These are phyloP conservation scores for Pseudogymnoascus sp. DNA, from an alignment of 2,329 filamentous ascomycete species.

Conservation along the genomic window DNA sequence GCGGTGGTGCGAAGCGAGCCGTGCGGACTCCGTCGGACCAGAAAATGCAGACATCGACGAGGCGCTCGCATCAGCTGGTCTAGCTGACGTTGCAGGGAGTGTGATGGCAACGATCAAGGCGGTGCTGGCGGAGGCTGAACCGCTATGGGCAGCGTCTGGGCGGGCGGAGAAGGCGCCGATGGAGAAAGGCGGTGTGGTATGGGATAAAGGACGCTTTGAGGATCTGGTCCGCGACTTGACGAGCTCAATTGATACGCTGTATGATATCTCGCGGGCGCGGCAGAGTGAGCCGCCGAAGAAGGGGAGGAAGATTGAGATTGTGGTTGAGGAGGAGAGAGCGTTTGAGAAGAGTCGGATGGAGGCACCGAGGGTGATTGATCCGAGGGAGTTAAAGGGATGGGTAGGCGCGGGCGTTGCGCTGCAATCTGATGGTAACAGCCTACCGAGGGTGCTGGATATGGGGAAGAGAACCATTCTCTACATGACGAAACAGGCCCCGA, in stretches of 20 bases:
- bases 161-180: conserved; percentile 36
- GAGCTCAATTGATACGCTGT: conserved; percentile 69
- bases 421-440: neutral
- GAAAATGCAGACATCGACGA: conserved; percentile 52
- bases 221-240: conserved; percentile 68
- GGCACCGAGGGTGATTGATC: conserved; percentile 52
- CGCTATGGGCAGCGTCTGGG: conserved; percentile 57
- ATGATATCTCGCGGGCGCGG: conserved; percentile 63
- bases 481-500: conserved; percentile 1
- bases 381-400: conserved; percentile 20
- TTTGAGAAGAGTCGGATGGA: conserved; percentile 54
- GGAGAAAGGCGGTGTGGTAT: conserved; percentile 49
- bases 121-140: conserved; percentile 67
- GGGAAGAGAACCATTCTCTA: conserved; percentile 23
- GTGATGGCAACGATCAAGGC: conserved; percentile 76
- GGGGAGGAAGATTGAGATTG: neutral
- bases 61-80: conserved; percentile 60
- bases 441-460: neutral
- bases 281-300: conserved; percentile 16
- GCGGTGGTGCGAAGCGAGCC: conserved; percentile 66
- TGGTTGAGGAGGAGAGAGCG: conserved; percentile 27
- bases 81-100: conserved; percentile 69
- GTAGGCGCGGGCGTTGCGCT: neutral
- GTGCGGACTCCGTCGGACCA: conserved; percentile 39
- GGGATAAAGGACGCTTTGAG: conserved; percentile 65